Evolutionary conservation across 2,329 filamentous ascomycete genomes (phyloP).

Genomic region (Hortaea sp.): DNA sequence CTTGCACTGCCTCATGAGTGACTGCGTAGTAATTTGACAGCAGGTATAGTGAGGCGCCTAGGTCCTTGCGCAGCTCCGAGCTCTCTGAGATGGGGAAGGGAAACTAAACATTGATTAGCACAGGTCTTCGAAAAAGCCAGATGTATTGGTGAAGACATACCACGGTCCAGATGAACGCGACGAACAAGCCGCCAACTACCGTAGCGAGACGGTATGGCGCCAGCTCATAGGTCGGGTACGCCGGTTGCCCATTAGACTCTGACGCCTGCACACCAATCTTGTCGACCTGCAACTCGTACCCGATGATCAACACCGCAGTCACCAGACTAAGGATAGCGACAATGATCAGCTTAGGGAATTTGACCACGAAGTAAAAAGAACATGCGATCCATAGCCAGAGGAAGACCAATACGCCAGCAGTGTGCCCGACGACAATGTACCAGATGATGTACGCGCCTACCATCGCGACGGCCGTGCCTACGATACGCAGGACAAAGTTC

Average conservation of each 20-base stretch:
- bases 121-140: background rate
- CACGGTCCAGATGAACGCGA: slow-evolving; percentile 25
- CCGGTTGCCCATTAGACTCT: slow-evolving; percentile 54
- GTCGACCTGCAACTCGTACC: slow-evolving; percentile 54
- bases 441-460: slow-evolving; percentile 55
- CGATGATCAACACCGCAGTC: slow-evolving; percentile 36
- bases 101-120: slow-evolving; percentile 32
- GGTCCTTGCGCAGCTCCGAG: slow-evolving; percentile 56
- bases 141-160: background rate
- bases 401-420: slow-evolving; percentile 56
- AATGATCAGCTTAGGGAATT: slow-evolving; percentile 53
- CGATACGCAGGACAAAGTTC: slow-evolving; percentile 54
- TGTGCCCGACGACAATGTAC: slow-evolving; percentile 61
- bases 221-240: slow-evolving; percentile 58
- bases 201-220: slow-evolving; percentile 62
- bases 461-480: slow-evolving; percentile 42
- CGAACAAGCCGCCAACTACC: slow-evolving; percentile 54
- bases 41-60: slow-evolving; percentile 60
- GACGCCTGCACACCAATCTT: slow-evolving; percentile 51
- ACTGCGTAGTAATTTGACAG: slow-evolving; percentile 65
- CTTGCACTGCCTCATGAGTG: slow-evolving; percentile 56
- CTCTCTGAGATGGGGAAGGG: slow-evolving; percentile 63
- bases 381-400: slow-evolving; percentile 57
- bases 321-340: slow-evolving; percentile 55
- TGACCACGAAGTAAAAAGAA: slow-evolving; percentile 57